phyloP scores from a whole-genome alignment of 768 basidiomycete genomes.

The Suillus sp. region DNA sequence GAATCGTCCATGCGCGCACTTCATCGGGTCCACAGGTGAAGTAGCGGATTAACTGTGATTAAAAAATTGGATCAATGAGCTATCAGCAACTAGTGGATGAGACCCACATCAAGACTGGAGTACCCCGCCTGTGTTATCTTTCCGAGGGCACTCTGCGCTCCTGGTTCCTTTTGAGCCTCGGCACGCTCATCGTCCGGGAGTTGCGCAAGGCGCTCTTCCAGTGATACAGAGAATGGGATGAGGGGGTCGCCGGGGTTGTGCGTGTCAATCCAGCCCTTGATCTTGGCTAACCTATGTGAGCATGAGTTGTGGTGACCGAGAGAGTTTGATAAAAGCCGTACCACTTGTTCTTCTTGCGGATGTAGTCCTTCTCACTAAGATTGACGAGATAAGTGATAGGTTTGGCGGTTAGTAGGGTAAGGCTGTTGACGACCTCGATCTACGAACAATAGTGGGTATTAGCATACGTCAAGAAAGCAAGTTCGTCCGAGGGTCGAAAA shows the following conservation, averaged over 20 bases:
- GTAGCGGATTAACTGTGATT: conserved; percentile 80
- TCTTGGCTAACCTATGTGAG: conserved; percentile 78
- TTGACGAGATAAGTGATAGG: conserved; percentile 98
- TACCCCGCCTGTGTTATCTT: conserved; percentile 98
- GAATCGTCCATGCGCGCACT: conserved; percentile 97
- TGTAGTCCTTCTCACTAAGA: conserved; percentile 90
- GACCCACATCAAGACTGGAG: conserved; percentile 73
- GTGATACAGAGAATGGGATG: conserved; percentile 95
- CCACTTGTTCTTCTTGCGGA: conserved; percentile 99
- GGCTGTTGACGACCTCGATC: conserved; percentile 89
- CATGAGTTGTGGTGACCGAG: background rate
- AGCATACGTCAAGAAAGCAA: background rate
- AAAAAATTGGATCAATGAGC: background rate
- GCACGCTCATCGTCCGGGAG: conserved; percentile 68
- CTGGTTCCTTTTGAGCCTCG: conserved; percentile 76
- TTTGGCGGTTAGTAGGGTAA: conserved; percentile 93
- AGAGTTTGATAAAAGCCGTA: conserved; percentile 24
- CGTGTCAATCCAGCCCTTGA: conserved; percentile 97
- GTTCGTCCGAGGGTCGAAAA: conserved; percentile 7
- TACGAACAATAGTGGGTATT: conserved; percentile 34
- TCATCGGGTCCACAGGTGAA: conserved; percentile 98
- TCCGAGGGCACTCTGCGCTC: conserved; percentile 73
- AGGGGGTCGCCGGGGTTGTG: conserved; percentile 95
- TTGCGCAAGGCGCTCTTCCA: conserved; percentile 84
- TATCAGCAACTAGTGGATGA: background rate